Evolutionary conservation across 768 basidiomycete genomes (phyloP).

Genomic region (Candolleomyces eurysporus): DNA sequence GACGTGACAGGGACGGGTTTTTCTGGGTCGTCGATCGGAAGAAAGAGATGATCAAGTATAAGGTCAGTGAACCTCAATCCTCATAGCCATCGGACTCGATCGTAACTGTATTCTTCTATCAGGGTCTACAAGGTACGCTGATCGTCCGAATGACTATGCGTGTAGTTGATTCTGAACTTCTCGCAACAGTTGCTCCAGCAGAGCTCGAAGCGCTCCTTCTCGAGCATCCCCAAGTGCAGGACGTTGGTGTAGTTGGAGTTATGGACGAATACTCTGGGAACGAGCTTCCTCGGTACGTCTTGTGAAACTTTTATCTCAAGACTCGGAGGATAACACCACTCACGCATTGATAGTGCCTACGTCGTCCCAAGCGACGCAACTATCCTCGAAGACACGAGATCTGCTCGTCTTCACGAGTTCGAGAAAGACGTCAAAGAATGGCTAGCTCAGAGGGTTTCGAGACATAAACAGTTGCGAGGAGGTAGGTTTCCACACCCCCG

Average conservation of each 20-base stretch:
- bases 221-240: constrained; percentile 55
- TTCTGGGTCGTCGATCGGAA: constrained; percentile 59
- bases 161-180: too few relatives aligned
- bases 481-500: constrained; percentile 25
- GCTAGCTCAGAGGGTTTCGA: constrained; percentile 51
- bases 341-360: constrained; percentile 30
- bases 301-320: too few relatives aligned
- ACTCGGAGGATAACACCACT: too few relatives aligned
- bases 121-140: too few relatives aligned
- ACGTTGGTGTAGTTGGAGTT: constrained; percentile 67
- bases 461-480: constrained; percentile 63
- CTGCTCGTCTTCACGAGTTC: constrained; percentile 21
- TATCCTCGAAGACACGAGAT: constrained; percentile 11
- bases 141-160: too few relatives aligned
- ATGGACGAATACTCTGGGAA: constrained; percentile 49
- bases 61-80: constrained; percentile 25
- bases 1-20: constrained; percentile 53
- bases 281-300: constrained; percentile 55
- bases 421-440: constrained; percentile 46
- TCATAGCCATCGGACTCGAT: too few relatives aligned
- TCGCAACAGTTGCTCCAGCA: constrained; percentile 59
- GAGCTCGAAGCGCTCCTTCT: constrained; percentile 65
- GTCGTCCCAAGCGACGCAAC: constrained; percentile 33
- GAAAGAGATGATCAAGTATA: constrained; percentile 62
- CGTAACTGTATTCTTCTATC: too few relatives aligned